Evolutionary conservation across 169 alveolate species (phyloP).

Genomic region (Plasmodium falciparum): DNA sequence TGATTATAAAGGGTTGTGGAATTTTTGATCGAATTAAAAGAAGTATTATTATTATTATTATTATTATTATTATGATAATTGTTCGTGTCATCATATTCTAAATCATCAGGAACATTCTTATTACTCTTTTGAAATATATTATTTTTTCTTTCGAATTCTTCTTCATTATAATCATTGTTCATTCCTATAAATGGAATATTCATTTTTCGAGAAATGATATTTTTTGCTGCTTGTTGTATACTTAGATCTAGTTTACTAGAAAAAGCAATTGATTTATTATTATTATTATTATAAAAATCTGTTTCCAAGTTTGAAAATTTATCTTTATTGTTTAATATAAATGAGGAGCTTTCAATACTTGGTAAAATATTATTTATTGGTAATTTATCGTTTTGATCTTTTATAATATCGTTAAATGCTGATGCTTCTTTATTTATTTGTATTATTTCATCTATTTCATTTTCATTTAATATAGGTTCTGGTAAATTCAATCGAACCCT

Average conservation of each 20-base stretch:
- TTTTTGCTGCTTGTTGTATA: constrained; percentile 66
- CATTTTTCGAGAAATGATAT: constrained; percentile 34
- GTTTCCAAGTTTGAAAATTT: constrained; percentile 40
- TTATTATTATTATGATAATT: neutral
- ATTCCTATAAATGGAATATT: constrained; percentile 35
- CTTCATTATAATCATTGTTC: neutral
- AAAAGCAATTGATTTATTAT: constrained; percentile 45
- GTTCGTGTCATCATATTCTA: neutral
- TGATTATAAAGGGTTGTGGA: neutral
- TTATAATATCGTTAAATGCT: constrained; percentile 52
- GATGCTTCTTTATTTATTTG: constrained; percentile 72
- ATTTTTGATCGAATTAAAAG: neutral
- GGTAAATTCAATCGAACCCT: constrained; percentile 58
- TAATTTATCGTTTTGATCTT: constrained; percentile 45
- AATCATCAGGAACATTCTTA: no score
- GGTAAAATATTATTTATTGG: constrained; percentile 61
- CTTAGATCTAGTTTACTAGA: constrained; percentile 53
- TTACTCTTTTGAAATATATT: no score
- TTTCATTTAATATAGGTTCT: constrained; percentile 63
- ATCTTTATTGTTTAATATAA: constrained; percentile 43
- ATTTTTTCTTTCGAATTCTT: neutral
- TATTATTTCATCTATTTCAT: constrained; percentile 66
- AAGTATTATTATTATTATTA: neutral
- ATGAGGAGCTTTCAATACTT: constrained; percentile 42
- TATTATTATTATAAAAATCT: constrained; percentile 11